Evolutionary conservation across 805 yeast genomes (phyloP), one percentile per base, ranked within the genome.

Genomic region (Ogataea wickerhamii): DNA sequence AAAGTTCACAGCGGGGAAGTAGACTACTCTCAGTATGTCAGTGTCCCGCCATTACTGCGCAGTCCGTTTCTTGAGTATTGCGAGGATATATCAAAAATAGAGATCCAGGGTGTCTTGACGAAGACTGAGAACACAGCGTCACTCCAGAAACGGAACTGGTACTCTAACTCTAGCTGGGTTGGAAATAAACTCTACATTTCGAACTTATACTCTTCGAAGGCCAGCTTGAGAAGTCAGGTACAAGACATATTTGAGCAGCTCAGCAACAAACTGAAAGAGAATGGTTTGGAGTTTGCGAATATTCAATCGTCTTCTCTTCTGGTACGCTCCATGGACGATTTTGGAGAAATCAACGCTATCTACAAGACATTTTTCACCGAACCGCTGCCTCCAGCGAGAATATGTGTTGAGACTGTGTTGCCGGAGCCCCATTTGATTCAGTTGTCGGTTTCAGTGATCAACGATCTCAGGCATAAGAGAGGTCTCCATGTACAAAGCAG

Each of bases 401-500:
- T 87, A 1, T 89, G 98, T 60, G 76, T 93, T 3, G 82, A 83
- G 38, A 73, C 94, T 0, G 47, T 49, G 1, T 53, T 80, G 3
- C 71, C 78, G 1, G 34, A 46, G 1, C 56, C 60, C 0, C 34
- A 38, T 17, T 51, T 58, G 5, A 54, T 81, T 5, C 83, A 78
- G 50, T 55, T 89, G 7, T 85, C 96, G 0, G 78, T 82, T 12
- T 65, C 73, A 11, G 72, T 73, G 0, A 52, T 78, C 13, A 48
- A 60, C 18, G 52, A 62, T 22, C 29, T 56, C 23, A 31, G 19
- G 0, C 48, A 47, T 8, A 82, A 82, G 48, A 64, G 63, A 21
- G 96, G 98, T 0, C 65, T 91, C 12, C 98, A 93, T 54, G 87
- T 93, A 6, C 91, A 93, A 51, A 88, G 97, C 1, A 71, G 89